These are phyloP conservation scores for Effrenium voratum DNA, from an alignment of 73 alveolate species.

Conservation along the genomic window DNA sequence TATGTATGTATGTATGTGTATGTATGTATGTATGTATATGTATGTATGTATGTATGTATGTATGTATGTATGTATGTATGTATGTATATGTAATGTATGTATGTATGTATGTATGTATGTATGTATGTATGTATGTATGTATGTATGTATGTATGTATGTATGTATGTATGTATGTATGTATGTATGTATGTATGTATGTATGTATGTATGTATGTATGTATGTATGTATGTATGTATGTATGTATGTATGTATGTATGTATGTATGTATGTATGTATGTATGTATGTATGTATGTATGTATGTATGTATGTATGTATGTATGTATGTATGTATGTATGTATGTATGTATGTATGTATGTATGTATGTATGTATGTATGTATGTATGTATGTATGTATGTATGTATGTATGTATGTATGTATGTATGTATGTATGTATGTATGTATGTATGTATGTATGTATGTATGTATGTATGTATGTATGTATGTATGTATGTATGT, in stretches of 20 bases:
- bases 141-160: background rate
- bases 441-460: too few relatives aligned
- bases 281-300: background rate
- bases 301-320: background rate
- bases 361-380: too few relatives aligned
- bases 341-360: too few relatives aligned
- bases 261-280: background rate
- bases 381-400: too few relatives aligned
- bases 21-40: background rate
- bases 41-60: background rate
- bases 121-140: background rate
- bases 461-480: too few relatives aligned
- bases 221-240: background rate
- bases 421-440: too few relatives aligned
- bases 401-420: too few relatives aligned
- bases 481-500: too few relatives aligned
- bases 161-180: too few relatives aligned
- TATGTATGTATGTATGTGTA: background rate
- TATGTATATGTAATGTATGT: background rate
- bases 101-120: background rate
- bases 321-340: too few relatives aligned
- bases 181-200: background rate
- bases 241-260: background rate
- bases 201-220: background rate
- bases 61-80: background rate